These are phyloP conservation scores for Fusarium incarnatum DNA, from an alignment of 2,329 filamentous ascomycete species.

Conservation along the genomic window DNA sequence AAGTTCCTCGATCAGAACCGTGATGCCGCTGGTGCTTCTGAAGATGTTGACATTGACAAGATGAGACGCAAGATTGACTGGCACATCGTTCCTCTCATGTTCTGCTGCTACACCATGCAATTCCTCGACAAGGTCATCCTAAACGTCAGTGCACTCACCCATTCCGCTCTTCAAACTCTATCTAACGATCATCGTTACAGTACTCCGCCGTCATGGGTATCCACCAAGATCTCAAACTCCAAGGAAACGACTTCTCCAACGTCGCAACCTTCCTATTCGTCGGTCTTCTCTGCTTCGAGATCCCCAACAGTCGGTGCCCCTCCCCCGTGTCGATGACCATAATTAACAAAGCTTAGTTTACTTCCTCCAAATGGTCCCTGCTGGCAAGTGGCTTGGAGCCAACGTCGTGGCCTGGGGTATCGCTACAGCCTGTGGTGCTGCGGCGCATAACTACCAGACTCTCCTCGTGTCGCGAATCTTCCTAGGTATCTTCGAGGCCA, in stretches of 20 bases:
- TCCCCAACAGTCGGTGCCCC: slow-evolving; percentile 64
- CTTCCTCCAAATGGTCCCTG: slow-evolving; percentile 70
- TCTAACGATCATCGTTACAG: slow-evolving; percentile 48
- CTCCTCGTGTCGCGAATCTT: slow-evolving; percentile 68
- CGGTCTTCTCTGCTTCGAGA: slow-evolving; percentile 68
- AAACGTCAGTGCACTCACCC: slow-evolving; percentile 59
- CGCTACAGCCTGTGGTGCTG: slow-evolving; percentile 65
- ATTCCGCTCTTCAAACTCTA: neutral
- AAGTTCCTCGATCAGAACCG: slow-evolving; percentile 58
- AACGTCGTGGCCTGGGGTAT: slow-evolving; percentile 71
- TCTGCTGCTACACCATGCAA: slow-evolving; percentile 70
- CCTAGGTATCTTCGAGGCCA: slow-evolving; percentile 70
- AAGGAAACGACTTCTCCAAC: slow-evolving; percentile 71
- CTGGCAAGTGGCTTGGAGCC: slow-evolving; percentile 69
- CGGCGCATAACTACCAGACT: slow-evolving; percentile 63
- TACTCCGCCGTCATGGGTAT: slow-evolving; percentile 76
- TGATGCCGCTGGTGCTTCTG: slow-evolving; percentile 49
- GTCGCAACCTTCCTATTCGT: slow-evolving; percentile 73
- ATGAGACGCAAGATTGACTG: slow-evolving; percentile 68
- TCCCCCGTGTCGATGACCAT: too few species aligned
- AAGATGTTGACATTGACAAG: slow-evolving; percentile 55
- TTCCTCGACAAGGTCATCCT: slow-evolving; percentile 73
- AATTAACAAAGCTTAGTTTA: slow-evolving; percentile 54
- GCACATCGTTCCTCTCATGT: slow-evolving; percentile 71
- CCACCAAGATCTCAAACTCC: slow-evolving; percentile 62